Evolutionary conservation across 371 early-diverging fungal genomes (phyloP), one percentile per base, ranked within the genome.

Genomic region (Apophysomyces trapeziformis): DNA sequence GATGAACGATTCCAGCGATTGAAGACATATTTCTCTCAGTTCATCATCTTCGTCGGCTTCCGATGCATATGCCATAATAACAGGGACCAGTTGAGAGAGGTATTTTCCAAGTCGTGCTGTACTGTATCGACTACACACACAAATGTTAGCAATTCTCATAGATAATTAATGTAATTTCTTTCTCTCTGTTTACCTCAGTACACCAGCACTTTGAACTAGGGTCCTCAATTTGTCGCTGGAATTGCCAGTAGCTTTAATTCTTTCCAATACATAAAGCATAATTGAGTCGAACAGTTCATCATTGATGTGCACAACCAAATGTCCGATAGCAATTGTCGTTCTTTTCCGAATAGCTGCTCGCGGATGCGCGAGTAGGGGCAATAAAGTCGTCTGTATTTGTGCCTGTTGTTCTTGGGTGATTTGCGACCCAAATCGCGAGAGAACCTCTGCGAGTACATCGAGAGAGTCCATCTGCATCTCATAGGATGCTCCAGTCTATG

Each of bases 341-440:
- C 96, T 84, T 77, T 96, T 96, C 41, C 96, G 89, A 39, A 95
- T 81, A 6, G 95, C 92, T 16, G 94, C 84, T 38, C 94, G 89
- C 1, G 87, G 68, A 73, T 95, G 89, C 46, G 84, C 76, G 54
- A 95, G 79, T 13, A 91, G 80, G 4, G 85, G 84, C 46, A 93
- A 78, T 35, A 96, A 74, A 7, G 87, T 77, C 37, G 76, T 72
- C 69, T 91, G 91, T 32, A 92, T 89, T 35, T 81, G 71, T 14
- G 77, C 76, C 59, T 89, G 90, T 9, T 79, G 72, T 26, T 83
- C 81, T 8, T 82, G 68, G 4, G 85, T 70, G 1, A 88, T 63
- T 57, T 84, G 78, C 39, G 74, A 67, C n/a, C 95, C 95, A 68
- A 93, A 94, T 38, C 92, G 86, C 65, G 82, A 68, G 18, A 96